Evolutionary conservation across 148 eudicot species (phyloP).

Genomic region (Chenopodium berlandieri): DNA sequence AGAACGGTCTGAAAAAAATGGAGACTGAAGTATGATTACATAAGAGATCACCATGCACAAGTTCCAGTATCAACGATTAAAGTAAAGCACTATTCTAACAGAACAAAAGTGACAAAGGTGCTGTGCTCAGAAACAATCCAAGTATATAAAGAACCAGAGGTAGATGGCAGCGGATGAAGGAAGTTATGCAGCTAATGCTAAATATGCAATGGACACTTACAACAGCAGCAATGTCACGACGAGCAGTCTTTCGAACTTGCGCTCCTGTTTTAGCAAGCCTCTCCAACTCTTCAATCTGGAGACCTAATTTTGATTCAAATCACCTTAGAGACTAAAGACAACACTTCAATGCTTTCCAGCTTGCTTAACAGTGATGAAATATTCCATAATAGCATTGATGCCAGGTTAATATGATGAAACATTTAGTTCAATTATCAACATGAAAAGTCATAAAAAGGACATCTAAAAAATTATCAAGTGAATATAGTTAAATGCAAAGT

Average conservation of each 20-base stretch:
- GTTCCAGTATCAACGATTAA: background rate
- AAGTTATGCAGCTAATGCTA: background rate
- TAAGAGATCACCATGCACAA: background rate
- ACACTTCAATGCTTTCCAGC: background rate
- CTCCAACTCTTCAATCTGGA: conserved; percentile 64
- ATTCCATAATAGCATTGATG: background rate
- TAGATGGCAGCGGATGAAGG: background rate
- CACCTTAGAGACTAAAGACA: conserved; percentile 1
- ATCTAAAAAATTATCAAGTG: background rate
- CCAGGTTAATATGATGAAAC: background rate
- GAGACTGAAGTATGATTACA: background rate
- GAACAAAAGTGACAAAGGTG: background rate
- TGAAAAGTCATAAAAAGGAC: background rate
- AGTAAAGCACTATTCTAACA: background rate
- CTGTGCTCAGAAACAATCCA: background rate
- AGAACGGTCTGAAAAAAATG: background rate
- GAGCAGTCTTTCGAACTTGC: conserved; percentile 81
- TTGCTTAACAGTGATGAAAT: background rate
- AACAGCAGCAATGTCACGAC: conserved; percentile 92
- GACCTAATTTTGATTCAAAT: conserved; percentile 42
- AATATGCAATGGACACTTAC: conserved; percentile 45
- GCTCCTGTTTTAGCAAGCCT: conserved; percentile 73
- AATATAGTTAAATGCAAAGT: background rate
- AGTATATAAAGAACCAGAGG: background rate
- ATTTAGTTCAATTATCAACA: background rate